Percentiles rank a stretch among this genome's conserved stretches.
Conservation (phyloP, 495 filamentous ascomycete genomes). For the Sporormia fimetaria region DNA sequence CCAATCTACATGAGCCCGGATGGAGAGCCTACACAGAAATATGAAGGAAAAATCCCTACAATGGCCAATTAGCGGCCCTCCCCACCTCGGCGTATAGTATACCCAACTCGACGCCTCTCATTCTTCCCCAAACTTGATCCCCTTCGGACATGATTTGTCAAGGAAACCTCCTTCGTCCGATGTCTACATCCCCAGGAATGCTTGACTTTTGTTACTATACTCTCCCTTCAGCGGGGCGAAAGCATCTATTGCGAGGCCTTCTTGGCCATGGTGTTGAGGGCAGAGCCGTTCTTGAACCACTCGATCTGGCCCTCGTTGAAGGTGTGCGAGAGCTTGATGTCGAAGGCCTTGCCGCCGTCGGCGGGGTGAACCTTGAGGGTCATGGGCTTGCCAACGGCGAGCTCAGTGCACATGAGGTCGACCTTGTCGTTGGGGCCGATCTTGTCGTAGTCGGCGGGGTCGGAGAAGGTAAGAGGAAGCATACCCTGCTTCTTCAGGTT, state of each 20-base stretch:
- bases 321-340: constrained; percentile 79
- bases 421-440: constrained; percentile 88
- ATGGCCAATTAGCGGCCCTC: no score
- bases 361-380: constrained; percentile 85
- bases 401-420: constrained; percentile 78
- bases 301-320: constrained; percentile 95
- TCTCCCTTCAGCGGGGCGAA: neutral
- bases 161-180: constrained; percentile 1
- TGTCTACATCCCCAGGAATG: constrained; percentile 21
- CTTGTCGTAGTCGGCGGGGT: constrained; percentile 96
- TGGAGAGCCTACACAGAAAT: constrained; percentile 13
- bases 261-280: constrained; percentile 98
- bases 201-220: neutral
- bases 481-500: constrained; percentile 99
- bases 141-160: neutral
- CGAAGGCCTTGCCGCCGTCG: constrained; percentile 60
- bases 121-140: constrained; percentile 5
- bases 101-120: no score
- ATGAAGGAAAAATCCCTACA: no score
- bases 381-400: constrained; percentile 87
- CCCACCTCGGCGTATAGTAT: no score
- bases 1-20: constrained; percentile 16
- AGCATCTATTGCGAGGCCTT: constrained; percentile 11
- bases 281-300: constrained; percentile 97
- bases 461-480: constrained; percentile 89